Evolutionary conservation across 306 rosid genomes (phyloP), one percentile per base, ranked within the genome.

Genomic region (Sechiopsis laciniata): DNA sequence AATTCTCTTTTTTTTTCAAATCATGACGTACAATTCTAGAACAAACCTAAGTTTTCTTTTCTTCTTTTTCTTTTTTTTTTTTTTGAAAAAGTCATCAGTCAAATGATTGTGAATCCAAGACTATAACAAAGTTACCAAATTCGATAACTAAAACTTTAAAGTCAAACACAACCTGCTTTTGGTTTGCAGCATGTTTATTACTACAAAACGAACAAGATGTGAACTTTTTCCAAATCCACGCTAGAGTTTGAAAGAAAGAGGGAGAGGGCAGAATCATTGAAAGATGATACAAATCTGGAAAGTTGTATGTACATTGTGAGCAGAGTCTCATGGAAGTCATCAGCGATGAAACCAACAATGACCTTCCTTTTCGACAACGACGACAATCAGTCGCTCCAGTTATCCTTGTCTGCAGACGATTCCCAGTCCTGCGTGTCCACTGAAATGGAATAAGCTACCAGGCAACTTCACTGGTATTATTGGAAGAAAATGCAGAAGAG

Each of bases 321-420:
- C 56, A 68, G 53, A 45, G 73, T 46, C n/a, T 68, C 7, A 13
- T 12, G 56, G 37, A 20, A 6, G 73, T 11, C 20, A 21, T 45
- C 56, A 20, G n/a, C 57, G 12, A 46, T 42, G 68, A 72, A 32
- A 52, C 62, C 63, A 0, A 32, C 2, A 32, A 32, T 5, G 37
- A 53, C 54, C 63, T 32, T 72, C 52, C 48, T 20, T 17, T 9
- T 55, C 2, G 48, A 37, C 0, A 11, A 66, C 24, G 48, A 37
- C 0, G 17, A 66, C 24, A 14, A 57, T 84, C 81, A 94, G 83
- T 73, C 88, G 55, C 98, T 94, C 97, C 96, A 94, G 80, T 77
- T 86, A 81, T 94, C 97, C 82, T 78, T 84, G 75, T 94, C 96
- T 69, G 76, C 81, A 19, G 50, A 57, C 20, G 79, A 51, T 55